phyloP scores from a whole-genome alignment of 495 filamentous ascomycete genomes.

The Trypethelium eluteriae region DNA sequence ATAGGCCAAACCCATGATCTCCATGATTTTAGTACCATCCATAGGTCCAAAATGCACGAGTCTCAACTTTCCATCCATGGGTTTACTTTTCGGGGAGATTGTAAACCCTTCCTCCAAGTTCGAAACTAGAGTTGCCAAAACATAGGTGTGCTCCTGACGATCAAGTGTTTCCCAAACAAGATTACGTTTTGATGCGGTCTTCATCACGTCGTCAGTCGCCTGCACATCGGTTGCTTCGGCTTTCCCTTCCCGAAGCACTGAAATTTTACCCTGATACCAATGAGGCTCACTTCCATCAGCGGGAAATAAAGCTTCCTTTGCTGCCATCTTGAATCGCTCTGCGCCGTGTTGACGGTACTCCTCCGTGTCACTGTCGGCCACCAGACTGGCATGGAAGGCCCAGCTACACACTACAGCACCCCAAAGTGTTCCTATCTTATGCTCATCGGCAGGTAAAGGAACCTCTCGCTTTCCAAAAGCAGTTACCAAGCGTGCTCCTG shows the following conservation, averaged over 20 bases:
- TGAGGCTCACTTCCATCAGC: slow-evolving; percentile 54
- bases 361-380: slow-evolving; percentile 77
- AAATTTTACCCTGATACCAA: slow-evolving; percentile 57
- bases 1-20: slow-evolving; percentile 70
- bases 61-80: slow-evolving; percentile 58
- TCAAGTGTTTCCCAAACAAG: slow-evolving; percentile 29
- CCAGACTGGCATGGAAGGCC: slow-evolving; percentile 78
- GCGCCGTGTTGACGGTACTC: slow-evolving; percentile 66
- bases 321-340: slow-evolving; percentile 76
- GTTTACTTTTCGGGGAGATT: slow-evolving; percentile 62
- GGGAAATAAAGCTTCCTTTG: slow-evolving; percentile 60
- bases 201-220: not conserved
- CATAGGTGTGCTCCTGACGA: slow-evolving; percentile 55
- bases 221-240: slow-evolving; percentile 19
- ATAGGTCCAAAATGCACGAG: slow-evolving; percentile 67
- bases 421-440: slow-evolving; percentile 35
- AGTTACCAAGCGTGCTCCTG: slow-evolving; percentile 48
- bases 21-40: slow-evolving; percentile 55
- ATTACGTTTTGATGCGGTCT: not conserved
- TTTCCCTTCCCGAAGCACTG: slow-evolving; percentile 24
- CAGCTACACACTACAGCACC: slow-evolving; percentile 83
- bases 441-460: slow-evolving; percentile 27
- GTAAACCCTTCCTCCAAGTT: slow-evolving; percentile 72
- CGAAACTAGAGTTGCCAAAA: slow-evolving; percentile 65
- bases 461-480: slow-evolving; percentile 37